Percentiles rank a stretch among this genome's conserved stretches.
These are phyloP conservation scores for Pelargonium citronellum DNA, from an alignment of 441 rosid genomes.

Conservation along the genomic window DNA sequence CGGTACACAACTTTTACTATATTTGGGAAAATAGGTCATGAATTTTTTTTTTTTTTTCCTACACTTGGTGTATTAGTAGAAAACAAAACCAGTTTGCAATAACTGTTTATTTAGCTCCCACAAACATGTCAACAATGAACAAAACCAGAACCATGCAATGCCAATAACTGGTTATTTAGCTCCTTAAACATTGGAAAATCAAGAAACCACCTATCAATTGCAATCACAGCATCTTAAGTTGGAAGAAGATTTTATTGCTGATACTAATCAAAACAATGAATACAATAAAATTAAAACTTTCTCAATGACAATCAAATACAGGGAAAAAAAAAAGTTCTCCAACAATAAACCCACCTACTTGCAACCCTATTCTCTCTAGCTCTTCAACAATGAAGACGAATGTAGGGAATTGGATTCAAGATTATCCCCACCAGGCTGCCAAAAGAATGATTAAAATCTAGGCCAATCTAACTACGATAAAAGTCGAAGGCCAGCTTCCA, in stretches of 20 bases:
- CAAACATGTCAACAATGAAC: too few species aligned
- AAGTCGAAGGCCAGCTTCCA: constrained; percentile 56
- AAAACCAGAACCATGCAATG: too few species aligned
- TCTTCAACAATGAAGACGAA: not conserved
- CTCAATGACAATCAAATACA: not conserved
- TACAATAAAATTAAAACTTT: not conserved
- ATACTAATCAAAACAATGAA: not conserved
- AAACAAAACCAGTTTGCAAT: too few species aligned
- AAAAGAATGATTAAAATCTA: not conserved
- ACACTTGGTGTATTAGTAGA: too few species aligned
- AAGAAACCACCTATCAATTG: not conserved
- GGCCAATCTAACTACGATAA: constrained; percentile 25
- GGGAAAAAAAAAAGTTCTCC: not conserved
- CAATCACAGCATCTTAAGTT: not conserved
- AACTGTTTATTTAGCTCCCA: too few species aligned
- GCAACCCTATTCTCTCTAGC: constrained; percentile 1
- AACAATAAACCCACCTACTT: not conserved
- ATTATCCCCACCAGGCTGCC: not conserved
- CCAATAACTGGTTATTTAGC: too few species aligned
- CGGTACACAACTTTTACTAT: too few species aligned
- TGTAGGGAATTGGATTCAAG: not conserved
- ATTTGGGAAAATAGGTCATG: too few species aligned
- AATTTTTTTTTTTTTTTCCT: too few species aligned
- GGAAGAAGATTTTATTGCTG: not conserved
- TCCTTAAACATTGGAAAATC: too few species aligned